Base-by-base conservation (phyloP, 2,329 filamentous ascomycete species). In the Trichophyton simii region DNA sequence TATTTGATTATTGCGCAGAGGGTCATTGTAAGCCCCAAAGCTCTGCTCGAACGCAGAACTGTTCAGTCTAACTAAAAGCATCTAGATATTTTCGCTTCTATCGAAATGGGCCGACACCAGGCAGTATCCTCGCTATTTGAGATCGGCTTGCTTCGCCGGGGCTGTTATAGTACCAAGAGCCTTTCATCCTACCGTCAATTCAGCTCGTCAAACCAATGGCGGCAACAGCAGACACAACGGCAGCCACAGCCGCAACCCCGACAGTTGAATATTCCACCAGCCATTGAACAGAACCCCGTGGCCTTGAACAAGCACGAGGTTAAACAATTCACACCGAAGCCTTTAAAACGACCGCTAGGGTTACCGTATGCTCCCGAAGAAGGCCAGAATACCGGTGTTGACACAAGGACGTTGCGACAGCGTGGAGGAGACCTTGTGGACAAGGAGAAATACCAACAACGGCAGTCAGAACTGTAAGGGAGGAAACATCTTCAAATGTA, bases 361-460 rank as follows among this genome's bases (percentile, higher is more conserved):
- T 84, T 95, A 74, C 79, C 80, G 9, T 76, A 83, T 42, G 87
- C 91, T 1, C 94, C 94, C 0, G 76, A 80, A 62, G 76, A 83
- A 11, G 90, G 90, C 63, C 86, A 97, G 72, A 96, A 97, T 75
- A 87, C 85, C 1, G 91, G 91, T 60, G 73, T 88, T 64, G 89
- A 95, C 68, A 70, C 67, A 18, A 84, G 91, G 46, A 80, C 85
- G 0, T 72, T 88, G 64, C 78, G 79, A 64, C 80, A 96, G 75
- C 83, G 84, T 58, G 82, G 86, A 46, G 84, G 89, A 65, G 91
- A 96, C 71, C 90, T 95, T 71, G 84, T 89, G 65, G 80, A 94
- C 74, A 91, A 89, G 70, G 87, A 94, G 62, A 91, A 89, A 73
- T 91, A 97, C 72, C 75, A 96, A 6, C 80, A 83, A 65, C 83